phyloP scores from a whole-genome alignment of 805 yeast genomes.

The Jamesozyma piceae region DNA sequence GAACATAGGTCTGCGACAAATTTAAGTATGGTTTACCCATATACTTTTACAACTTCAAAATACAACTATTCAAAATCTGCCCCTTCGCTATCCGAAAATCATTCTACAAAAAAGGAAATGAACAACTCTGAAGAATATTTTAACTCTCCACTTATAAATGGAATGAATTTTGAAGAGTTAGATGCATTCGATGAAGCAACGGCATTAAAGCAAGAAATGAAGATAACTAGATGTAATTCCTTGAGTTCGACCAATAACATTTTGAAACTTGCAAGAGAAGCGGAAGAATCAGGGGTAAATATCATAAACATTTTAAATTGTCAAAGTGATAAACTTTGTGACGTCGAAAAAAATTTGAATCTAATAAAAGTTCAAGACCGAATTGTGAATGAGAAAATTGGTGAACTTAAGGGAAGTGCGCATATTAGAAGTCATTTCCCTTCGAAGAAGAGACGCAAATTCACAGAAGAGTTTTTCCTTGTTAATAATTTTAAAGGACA shows the following conservation, averaged over 20 bases:
- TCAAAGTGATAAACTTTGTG: slow-evolving; percentile 75
- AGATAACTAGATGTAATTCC: slow-evolving; percentile 77
- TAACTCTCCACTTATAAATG: slow-evolving; percentile 10
- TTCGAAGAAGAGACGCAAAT: neutral
- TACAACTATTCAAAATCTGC: neutral
- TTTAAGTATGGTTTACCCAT: neutral
- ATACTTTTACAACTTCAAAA: neutral
- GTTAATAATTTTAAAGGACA: neutral
- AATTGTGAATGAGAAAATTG: neutral
- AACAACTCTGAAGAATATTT: neutral
- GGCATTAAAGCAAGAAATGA: slow-evolving; percentile 68
- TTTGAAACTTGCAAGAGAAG: slow-evolving; percentile 56
- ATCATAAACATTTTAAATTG: slow-evolving; percentile 85
- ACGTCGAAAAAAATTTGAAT: slow-evolving; percentile 65
- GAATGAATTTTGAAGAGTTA: slow-evolving; percentile 29
- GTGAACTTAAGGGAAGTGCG: neutral
- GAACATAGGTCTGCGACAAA: neutral
- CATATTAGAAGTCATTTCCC: neutral
- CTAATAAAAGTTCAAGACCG: slow-evolving; percentile 35
- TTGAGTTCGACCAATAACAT: slow-evolving; percentile 82
- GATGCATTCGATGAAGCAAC: slow-evolving; percentile 68
- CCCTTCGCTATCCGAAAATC: neutral
- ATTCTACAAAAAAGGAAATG: neutral
- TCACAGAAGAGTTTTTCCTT: neutral
- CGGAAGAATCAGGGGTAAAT: slow-evolving; percentile 65